Evolutionary conservation across 768 basidiomycete species (phyloP), one percentile per base, ranked within the genome.

Genomic region (Mycena epipterygia): DNA sequence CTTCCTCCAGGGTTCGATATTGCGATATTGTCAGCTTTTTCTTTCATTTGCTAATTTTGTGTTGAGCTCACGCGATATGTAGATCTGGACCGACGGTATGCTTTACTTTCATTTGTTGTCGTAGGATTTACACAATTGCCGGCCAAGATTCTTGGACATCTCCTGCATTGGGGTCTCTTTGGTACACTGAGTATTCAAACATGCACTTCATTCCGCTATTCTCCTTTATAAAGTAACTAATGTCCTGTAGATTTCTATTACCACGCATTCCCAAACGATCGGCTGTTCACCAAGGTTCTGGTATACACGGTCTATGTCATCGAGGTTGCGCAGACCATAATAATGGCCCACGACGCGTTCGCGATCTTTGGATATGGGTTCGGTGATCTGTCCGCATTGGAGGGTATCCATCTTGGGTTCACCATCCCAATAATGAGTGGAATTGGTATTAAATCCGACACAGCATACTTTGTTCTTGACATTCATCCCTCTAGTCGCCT

Each of bases 211-310:
- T 35, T 23, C 19, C 19, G 27, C n/a, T n/a, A n/a, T n/a, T n/a
- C n/a, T 39, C 32, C n/a, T n/a, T n/a, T n/a, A 23, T 5, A 29
- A 37, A 25, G 29, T 9, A 7, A 35, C 35, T 58, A 39, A 39
- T 39, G 16, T 39, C 9, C 23, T 25, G n/a, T n/a, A 77, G 75
- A 77, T 51, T 52, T 77, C 19, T 77, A 77, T 46, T 77, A 75
- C 63, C 64, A 73, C 1, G 76, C 75, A 27, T 77, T 77, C 52
- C 74, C 74, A 5, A 74, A 71, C 35, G 76, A 77, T 62, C 44
- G 64, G 13, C 39, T 51, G 74, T 4, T 73, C 46, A 48, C 46
- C 46, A 48, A 48, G 46, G 13, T 7, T 23, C 46, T 48, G n/a
- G 46, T 77, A 17, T 74, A 74, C 39, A 67, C 55, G 3, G 62